Conservation (phyloP, 306 rosid species). For the Echinosophora koreensis region DNA sequence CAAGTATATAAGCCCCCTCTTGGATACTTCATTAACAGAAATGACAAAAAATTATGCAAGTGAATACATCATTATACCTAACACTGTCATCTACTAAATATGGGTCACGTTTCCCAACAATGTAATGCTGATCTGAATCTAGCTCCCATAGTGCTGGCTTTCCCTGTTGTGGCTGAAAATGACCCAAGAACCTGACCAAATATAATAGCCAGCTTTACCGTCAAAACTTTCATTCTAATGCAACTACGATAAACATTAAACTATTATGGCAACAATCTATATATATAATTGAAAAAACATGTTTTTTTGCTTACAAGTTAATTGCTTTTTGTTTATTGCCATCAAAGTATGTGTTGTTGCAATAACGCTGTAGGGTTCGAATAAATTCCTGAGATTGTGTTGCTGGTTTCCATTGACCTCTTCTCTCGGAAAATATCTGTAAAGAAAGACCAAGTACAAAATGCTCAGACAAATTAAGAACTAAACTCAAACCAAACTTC, state of each 20-base stretch:
- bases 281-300: conserved; percentile 6
- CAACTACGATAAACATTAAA: conserved; percentile 5
- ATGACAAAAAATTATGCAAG: conserved; percentile 22
- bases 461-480: neutral
- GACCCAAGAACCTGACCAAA: conserved; percentile 83
- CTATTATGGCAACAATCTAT: conserved; percentile 19
- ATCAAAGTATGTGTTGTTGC: conserved; percentile 83
- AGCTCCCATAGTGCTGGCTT: conserved; percentile 92
- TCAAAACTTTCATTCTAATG: conserved; percentile 26
- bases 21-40: conserved; percentile 23
- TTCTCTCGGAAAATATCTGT: conserved; percentile 91
- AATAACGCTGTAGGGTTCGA: conserved; percentile 89
- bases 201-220: conserved; percentile 28
- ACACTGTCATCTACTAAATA: conserved; percentile 52
- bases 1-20: neutral
- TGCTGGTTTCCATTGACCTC: conserved; percentile 99
- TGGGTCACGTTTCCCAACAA: conserved; percentile 59
- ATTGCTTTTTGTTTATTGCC: conserved; percentile 85
- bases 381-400: conserved; percentile 90
- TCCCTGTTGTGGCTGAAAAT: conserved; percentile 84
- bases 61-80: conserved; percentile 62
- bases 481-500: conserved; percentile 27
- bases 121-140: conserved; percentile 79
- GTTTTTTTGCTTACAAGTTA: conserved; percentile 68
- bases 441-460: conserved; percentile 39